These are phyloP conservation scores for Daucus carota DNA, from an alignment of 129 eudicot genomes.

Conservation along the genomic window DH1_v3.0 NC_030385.2:32095001-32095500, in stretches of 20 bases:
- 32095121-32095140: constrained; percentile 87
- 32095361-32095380: constrained; percentile 88
- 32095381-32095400: constrained; percentile 87
- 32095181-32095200: constrained; percentile 95
- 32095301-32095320: constrained; percentile 90
- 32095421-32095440: constrained; percentile 34
- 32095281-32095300: constrained; percentile 87
- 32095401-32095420: constrained; percentile 24
- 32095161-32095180: constrained; percentile 79
- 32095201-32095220: constrained; percentile 59
- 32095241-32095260: constrained; percentile 89
- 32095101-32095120: constrained; percentile 82
- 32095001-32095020: constrained; percentile 85
- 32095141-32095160: constrained; percentile 79
- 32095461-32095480: constrained; percentile 57
- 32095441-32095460: constrained; percentile 61
- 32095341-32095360: constrained; percentile 82
- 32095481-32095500: constrained; percentile 73
- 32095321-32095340: constrained; percentile 59
- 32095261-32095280: constrained; percentile 97
- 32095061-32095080: constrained; percentile 82
- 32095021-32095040: constrained; percentile 75
- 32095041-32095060: constrained; percentile 53
- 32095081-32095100: constrained; percentile 98
- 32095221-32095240: constrained; percentile 86